Base-by-base conservation (phyloP, 2,329 filamentous ascomycete genomes). In the Onygenales sp. region DNA sequence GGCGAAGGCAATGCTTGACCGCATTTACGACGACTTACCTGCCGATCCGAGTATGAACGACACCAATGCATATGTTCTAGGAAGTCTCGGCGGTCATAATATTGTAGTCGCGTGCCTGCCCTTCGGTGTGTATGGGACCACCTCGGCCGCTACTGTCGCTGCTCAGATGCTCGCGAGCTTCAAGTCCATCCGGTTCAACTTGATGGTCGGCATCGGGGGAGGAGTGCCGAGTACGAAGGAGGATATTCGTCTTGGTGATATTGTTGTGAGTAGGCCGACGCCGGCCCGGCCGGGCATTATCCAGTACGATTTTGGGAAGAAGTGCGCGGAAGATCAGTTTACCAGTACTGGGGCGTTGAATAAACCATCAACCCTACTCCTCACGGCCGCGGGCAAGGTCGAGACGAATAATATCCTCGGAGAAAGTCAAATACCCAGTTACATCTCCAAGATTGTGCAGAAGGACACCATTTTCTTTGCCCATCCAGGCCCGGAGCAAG, bases 121-220 rank as follows among this genome's bases (percentile, higher is more conserved):
- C 1, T n/a, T 42, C n/a, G 59, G 59, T 6, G 51, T 52, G 17
- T 54, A 55, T 42, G 61, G 61, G 2, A 56, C 37, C 10, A 54
- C 37, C 32, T 49, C 61, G 7, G 57, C 54, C 6, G 51, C 55
- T 8, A 50, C 17, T 7, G 54, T 61, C 4, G 55, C 54, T 9
- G 51, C 7, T 9, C 39, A 60, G 33, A 57, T 63, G 55, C 48
- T 53, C 5, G 13, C 46, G 9, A 60, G 49, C 32, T 63, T 59
- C 47, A 27, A 42, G 27, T 54, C 34, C 7, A 50, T 63, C 34
- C 48, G 55, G 10, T 49, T 63, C 37, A 49, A 46, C 31, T 44
- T 64, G 34, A 57, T 63, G 55, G 60, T 64, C 7, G 60, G 60
- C 11, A 57, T 63, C 42, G 62, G 59, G 6, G 61, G 58, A 37